A percentile compares a stretch with the other conserved stretches of the same genome.
These are phyloP conservation scores for Guillardia theta DNA, from an alignment of 78 protist genomes.

Conservation along the genomic window DNA sequence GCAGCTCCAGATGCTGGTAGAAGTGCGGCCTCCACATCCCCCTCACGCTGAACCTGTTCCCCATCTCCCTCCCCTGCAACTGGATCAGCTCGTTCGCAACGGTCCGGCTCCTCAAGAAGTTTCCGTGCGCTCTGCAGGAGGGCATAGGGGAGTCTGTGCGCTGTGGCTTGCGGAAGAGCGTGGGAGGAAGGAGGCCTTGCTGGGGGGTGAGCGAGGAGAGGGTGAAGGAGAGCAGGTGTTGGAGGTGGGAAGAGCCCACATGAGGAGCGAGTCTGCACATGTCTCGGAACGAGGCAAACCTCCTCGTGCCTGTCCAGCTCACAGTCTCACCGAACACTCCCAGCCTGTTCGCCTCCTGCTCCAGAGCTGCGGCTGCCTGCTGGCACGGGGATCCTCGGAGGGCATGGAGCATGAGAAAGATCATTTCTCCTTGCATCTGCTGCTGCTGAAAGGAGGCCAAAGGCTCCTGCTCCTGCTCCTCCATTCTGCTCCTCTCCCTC, in stretches of 20 bases:
- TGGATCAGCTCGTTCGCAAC: no score
- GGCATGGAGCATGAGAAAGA: not conserved
- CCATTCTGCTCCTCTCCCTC: no score
- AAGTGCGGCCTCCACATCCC: not conserved
- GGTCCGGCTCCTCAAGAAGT: no score
- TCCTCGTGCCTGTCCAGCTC: not conserved
- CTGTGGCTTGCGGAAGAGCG: not conserved
- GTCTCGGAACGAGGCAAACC: not conserved
- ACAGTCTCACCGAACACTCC: not conserved
- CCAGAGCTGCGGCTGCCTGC: not conserved
- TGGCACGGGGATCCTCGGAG: not conserved
- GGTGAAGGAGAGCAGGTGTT: not conserved
- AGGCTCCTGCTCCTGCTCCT: no score
- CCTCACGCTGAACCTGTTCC: not conserved
- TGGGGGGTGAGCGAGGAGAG: not conserved
- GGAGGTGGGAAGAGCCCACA: not conserved
- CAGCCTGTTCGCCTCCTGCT: not conserved
- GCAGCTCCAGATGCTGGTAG: not conserved
- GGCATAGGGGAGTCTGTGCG: no score
- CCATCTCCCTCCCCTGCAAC: not conserved
- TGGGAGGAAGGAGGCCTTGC: not conserved
- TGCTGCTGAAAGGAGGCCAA: no score
- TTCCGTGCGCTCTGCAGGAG: no score
- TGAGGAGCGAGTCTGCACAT: not conserved
- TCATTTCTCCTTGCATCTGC: not conserved